Percentiles rank a stretch among this genome's conserved stretches.
These are phyloP conservation scores for Gyrodon lividus DNA, from an alignment of 768 basidiomycete species.

Conservation along the genomic window DNA sequence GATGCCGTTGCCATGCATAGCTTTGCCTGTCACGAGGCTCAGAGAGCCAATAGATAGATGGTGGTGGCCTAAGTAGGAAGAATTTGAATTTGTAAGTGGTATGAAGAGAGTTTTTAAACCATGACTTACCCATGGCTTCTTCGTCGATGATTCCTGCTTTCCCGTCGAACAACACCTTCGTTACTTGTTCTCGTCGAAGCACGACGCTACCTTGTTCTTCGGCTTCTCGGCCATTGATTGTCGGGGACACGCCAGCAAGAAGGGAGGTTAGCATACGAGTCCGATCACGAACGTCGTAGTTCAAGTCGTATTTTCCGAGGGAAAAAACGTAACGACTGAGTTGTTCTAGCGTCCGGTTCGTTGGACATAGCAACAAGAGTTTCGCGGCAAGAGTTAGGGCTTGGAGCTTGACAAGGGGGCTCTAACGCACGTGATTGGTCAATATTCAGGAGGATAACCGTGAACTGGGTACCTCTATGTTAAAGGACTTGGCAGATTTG, in stretches of 20 bases:
- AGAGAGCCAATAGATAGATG: constrained; percentile 62
- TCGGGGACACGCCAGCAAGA: constrained; percentile 51
- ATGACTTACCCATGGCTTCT: constrained; percentile 32
- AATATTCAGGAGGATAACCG: neutral
- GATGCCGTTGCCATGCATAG: constrained; percentile 38
- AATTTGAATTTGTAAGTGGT: constrained; percentile 2
- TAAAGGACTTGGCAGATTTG: constrained; percentile 73
- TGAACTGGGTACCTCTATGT: constrained; percentile 53
- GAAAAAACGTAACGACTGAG: constrained; percentile 74
- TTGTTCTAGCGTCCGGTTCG: constrained; percentile 46
- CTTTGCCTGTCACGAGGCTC: constrained; percentile 56
- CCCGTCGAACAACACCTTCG: constrained; percentile 74
- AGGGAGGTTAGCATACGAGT: constrained; percentile 76
- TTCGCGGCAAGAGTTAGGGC: constrained; percentile 85
- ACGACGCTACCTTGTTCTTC: constrained; percentile 70
- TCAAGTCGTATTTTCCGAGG: constrained; percentile 82
- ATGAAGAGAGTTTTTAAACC: neutral
- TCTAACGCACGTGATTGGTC: constrained; percentile 36
- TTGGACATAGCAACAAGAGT: constrained; percentile 67
- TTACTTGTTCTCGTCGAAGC: constrained; percentile 79
- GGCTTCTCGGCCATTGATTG: constrained; percentile 33
- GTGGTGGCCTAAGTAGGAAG: constrained; percentile 32
- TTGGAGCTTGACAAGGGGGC: constrained; percentile 74
- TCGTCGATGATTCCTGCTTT: constrained; percentile 52
- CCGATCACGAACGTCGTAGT: constrained; percentile 91